phyloP scores from a whole-genome alignment of 441 rosid genomes.

The Flueggea neowawraea region DNA sequence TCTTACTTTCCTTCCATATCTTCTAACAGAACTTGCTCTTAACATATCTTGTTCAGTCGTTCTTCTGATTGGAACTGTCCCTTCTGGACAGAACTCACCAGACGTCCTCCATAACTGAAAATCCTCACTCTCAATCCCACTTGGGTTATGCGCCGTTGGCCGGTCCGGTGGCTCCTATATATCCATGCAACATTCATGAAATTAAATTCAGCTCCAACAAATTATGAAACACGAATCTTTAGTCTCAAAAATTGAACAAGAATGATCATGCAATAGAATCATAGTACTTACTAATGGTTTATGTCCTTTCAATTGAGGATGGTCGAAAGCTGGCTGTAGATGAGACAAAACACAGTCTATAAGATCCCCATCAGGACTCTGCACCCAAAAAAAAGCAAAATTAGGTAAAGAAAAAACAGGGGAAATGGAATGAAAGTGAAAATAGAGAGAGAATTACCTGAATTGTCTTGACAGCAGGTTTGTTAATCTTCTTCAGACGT shows the following conservation, averaged over 20 bases:
- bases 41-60: conserved; percentile 76
- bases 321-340: conserved; percentile 91
- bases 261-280: too few species aligned
- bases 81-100: conserved; percentile 85
- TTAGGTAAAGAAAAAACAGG: conserved; percentile 4
- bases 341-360: conserved; percentile 81
- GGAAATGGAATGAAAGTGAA: not conserved
- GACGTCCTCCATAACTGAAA: conserved; percentile 73
- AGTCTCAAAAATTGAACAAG: too few species aligned
- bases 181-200: conserved; percentile 4
- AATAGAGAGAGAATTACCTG: conserved; percentile 37
- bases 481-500: conserved; percentile 74
- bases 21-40: conserved; percentile 58
- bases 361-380: conserved; percentile 92
- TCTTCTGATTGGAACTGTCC: conserved; percentile 86
- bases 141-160: conserved; percentile 44
- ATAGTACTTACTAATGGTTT: conserved; percentile 50
- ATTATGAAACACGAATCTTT: not conserved
- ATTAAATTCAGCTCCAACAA: not conserved
- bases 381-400: conserved; percentile 19
- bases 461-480: conserved; percentile 81
- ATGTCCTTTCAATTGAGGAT: conserved; percentile 66
- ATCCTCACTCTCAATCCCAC: conserved; percentile 28
- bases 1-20: conserved; percentile 69
- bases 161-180: conserved; percentile 73